Percentiles rank a stretch among this genome's conserved stretches.
Conservation (phyloP, 2,329 filamentous ascomycete genomes). For the Orbilia oligospora region DNA sequence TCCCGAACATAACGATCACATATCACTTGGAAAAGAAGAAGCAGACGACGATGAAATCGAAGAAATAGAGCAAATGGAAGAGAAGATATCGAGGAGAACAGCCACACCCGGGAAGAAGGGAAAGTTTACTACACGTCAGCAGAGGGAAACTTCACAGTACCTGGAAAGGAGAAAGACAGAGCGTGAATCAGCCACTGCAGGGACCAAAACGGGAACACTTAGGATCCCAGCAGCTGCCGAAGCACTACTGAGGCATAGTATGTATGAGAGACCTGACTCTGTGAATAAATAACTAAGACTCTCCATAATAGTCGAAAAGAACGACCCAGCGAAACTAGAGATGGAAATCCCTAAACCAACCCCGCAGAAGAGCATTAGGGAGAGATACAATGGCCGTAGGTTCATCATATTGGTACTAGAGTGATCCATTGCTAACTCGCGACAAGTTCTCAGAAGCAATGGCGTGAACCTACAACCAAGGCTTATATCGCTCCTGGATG, state of each 20-base stretch:
- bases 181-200: not conserved
- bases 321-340: slow-evolving; percentile 30
- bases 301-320: slow-evolving; percentile 35
- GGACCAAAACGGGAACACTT: not conserved
- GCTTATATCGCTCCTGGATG: slow-evolving; percentile 27
- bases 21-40: not conserved
- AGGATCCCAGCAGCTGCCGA: not conserved
- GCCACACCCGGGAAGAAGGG: slow-evolving; percentile 23
- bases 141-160: slow-evolving; percentile 30
- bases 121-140: slow-evolving; percentile 34
- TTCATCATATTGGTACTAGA: not conserved
- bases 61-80: slow-evolving; percentile 5
- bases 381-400: slow-evolving; percentile 34
- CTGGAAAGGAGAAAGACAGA: slow-evolving; percentile 27
- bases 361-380: slow-evolving; percentile 22
- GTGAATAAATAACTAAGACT: not conserved
- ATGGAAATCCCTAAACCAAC: slow-evolving; percentile 27
- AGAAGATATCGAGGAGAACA: not conserved
- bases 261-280: not conserved
- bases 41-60: slow-evolving; percentile 7
- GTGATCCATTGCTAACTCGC: not conserved
- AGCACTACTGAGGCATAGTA: slow-evolving; percentile 28
- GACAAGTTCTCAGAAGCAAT: slow-evolving; percentile 49
- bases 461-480: slow-evolving; percentile 30
- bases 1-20: not conserved